Conservation (phyloP, 2,329 filamentous ascomycete genomes). For the Dactylellina drechsleri region DNA sequence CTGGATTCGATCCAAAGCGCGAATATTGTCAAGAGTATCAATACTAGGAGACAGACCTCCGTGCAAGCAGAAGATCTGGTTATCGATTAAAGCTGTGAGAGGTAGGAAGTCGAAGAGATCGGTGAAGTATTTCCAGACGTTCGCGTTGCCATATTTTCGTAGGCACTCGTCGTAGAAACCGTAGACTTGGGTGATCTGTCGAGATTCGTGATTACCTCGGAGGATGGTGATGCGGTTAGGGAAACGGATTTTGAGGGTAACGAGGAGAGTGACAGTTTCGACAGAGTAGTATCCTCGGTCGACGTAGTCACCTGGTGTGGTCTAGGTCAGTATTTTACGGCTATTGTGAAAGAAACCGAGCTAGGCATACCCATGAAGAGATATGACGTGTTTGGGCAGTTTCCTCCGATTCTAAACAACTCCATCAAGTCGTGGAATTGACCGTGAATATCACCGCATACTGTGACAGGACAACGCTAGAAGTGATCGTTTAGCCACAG, state of each 20-base stretch:
- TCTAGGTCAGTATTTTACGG: slow-evolving; percentile 5
- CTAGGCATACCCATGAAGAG: slow-evolving; percentile 86
- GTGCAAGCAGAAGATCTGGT: slow-evolving; percentile 99
- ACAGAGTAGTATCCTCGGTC: slow-evolving; percentile 99
- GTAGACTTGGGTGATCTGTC: slow-evolving; percentile 99
- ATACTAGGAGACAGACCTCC: slow-evolving; percentile 96
- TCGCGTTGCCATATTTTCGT: slow-evolving; percentile 98
- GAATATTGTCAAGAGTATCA: slow-evolving; percentile 93
- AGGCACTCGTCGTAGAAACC: slow-evolving; percentile 99
- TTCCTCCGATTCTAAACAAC: slow-evolving; percentile 97
- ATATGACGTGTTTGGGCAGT: slow-evolving; percentile 98
- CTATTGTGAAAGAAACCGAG: neutral
- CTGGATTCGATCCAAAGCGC: slow-evolving; percentile 93
- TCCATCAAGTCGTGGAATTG: slow-evolving; percentile 99
- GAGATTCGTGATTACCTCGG: slow-evolving; percentile 97
- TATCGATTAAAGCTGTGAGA: slow-evolving; percentile 95
- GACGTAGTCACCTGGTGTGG: slow-evolving; percentile 84
- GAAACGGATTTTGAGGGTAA: slow-evolving; percentile 97
- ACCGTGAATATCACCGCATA: slow-evolving; percentile 98
- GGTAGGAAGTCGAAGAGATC: slow-evolving; percentile 99
- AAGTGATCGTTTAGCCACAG: slow-evolving; percentile 56
- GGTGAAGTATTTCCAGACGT: slow-evolving; percentile 99
- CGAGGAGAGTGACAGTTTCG: slow-evolving; percentile 95
- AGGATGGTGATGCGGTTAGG: slow-evolving; percentile 98
- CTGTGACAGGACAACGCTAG: slow-evolving; percentile 97